phyloP scores from a whole-genome alignment of 805 yeast species.

The Ascoidea asiatica region DNA sequence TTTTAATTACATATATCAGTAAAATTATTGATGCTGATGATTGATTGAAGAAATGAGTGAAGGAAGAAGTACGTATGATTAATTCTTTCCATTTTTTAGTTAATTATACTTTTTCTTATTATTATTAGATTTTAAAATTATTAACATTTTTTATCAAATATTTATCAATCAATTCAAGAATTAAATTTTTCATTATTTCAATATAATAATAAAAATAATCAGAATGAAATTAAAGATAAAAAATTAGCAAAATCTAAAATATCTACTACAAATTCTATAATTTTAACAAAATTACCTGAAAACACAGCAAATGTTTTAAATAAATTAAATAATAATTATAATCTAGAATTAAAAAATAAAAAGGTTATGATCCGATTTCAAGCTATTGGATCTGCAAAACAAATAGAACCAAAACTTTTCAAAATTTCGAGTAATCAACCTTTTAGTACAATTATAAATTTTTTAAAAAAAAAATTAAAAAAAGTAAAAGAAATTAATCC shows the following conservation, averaged over 20 bases:
- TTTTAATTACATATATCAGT: slow-evolving; percentile 49
- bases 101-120: too few species aligned
- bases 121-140: too few species aligned
- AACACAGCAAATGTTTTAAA: slow-evolving; percentile 2
- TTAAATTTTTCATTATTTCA: too few species aligned
- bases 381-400: slow-evolving; percentile 45
- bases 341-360: background rate
- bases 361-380: slow-evolving; percentile 26
- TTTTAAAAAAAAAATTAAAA: slow-evolving; percentile 26
- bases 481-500: slow-evolving; percentile 10
- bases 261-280: slow-evolving; percentile 5
- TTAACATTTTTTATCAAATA: too few species aligned
- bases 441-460: slow-evolving; percentile 30
- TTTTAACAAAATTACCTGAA: slow-evolving; percentile 3
- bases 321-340: slow-evolving; percentile 2
- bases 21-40: slow-evolving; percentile 31
- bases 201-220: background rate
- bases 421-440: slow-evolving; percentile 33
- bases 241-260: background rate
- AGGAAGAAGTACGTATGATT: slow-evolving; percentile 10
- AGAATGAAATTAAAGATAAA: background rate
- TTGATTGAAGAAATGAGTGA: slow-evolving; percentile 12
- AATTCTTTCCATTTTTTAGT: too few species aligned
- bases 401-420: slow-evolving; percentile 34
- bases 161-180: too few species aligned